A percentile compares a stretch with the other conserved stretches of the same genome.
phyloP scores from a whole-genome alignment of 148 eudicot genomes.

The Silene conica region DNA sequence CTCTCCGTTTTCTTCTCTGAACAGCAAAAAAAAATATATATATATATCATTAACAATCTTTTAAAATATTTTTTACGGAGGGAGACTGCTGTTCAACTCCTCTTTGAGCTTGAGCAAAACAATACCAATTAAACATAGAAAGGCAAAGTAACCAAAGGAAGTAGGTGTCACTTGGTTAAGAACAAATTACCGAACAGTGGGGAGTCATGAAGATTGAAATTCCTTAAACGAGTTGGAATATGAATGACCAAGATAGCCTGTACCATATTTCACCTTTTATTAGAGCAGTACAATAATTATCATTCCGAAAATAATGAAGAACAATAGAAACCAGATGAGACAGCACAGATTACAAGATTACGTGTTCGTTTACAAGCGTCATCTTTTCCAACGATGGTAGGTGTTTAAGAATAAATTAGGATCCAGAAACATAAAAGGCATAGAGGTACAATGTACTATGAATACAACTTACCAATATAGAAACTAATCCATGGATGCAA shows the following conservation, averaged over 20 bases:
- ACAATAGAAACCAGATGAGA: not conserved
- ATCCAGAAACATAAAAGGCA: not conserved
- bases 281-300: slow-evolving; percentile 3
- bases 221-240: slow-evolving; percentile 63
- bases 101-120: slow-evolving; percentile 1
- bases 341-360: not conserved
- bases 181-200: slow-evolving; percentile 50
- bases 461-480: slow-evolving; percentile 52
- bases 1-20: slow-evolving; percentile 61
- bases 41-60: not conserved
- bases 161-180: not conserved
- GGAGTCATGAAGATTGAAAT: slow-evolving; percentile 50
- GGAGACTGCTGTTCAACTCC: slow-evolving; percentile 3
- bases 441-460: slow-evolving; percentile 7
- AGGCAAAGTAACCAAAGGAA: not conserved
- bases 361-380: not conserved
- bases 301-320: not conserved
- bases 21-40: slow-evolving; percentile 8
- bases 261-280: slow-evolving; percentile 14
- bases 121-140: not conserved
- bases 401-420: not conserved
- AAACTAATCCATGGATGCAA: slow-evolving; percentile 80
- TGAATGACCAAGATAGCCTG: slow-evolving; percentile 94
- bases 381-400: not conserved
- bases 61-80: not conserved